phyloP scores from a whole-genome alignment of 345 rosid species.

The Hypericum androsaemum region DNA sequence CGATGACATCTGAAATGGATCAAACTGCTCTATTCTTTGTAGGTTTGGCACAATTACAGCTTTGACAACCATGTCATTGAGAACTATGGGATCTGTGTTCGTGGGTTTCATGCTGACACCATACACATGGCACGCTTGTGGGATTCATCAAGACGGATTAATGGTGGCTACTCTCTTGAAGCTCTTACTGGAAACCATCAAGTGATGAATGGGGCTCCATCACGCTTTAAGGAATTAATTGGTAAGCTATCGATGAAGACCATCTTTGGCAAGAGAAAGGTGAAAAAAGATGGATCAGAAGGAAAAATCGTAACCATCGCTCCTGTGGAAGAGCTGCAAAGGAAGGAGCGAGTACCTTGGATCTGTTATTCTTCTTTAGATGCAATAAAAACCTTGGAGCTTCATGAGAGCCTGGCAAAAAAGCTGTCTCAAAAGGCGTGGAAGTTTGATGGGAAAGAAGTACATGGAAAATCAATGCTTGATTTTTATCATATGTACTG shows the following conservation, averaged over 20 bases:
- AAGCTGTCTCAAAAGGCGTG: constrained; percentile 43
- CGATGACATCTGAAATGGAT: no score
- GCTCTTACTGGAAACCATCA: constrained; percentile 66
- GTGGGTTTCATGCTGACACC: constrained; percentile 95
- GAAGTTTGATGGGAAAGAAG: constrained; percentile 43
- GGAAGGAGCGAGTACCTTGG: constrained; percentile 66
- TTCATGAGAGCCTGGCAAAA: constrained; percentile 57
- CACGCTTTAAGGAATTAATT: constrained; percentile 41
- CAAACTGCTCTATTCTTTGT: background rate
- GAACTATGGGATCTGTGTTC: constrained; percentile 63
- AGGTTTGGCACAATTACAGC: constrained; percentile 99
- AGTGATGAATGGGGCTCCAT: constrained; percentile 38
- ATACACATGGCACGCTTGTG: constrained; percentile 98
- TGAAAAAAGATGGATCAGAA: constrained; percentile 86
- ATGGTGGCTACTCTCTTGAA: constrained; percentile 93
- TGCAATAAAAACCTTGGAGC: constrained; percentile 80
- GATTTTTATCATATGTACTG: constrained; percentile 69
- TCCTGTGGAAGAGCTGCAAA: constrained; percentile 82
- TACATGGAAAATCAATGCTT: constrained; percentile 43
- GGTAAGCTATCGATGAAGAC: constrained; percentile 90
- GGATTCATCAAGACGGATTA: constrained; percentile 74
- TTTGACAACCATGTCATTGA: constrained; percentile 78
- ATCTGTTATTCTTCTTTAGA: constrained; percentile 87
- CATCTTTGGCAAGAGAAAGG: constrained; percentile 65
- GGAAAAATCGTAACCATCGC: constrained; percentile 59